Base-by-base conservation (phyloP, 495 filamentous ascomycete genomes). In the Sordaria brevicollis region DNA sequence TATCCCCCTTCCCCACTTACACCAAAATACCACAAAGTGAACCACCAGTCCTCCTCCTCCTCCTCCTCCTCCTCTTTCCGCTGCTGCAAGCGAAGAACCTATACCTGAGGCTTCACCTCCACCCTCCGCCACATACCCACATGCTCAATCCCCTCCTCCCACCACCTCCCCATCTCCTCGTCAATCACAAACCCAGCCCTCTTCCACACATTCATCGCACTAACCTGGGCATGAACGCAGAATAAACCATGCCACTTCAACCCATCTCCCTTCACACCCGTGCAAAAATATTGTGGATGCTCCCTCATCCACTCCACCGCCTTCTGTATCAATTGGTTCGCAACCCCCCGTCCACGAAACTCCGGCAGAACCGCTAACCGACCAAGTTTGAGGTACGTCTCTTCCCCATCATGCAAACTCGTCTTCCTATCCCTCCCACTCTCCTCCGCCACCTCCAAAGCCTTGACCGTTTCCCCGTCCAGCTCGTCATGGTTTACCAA, bases 61-160 rank as follows among this genome's bases (percentile, higher is more conserved):
- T 57, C 2, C 13, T 9, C 10, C 21, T 57, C 21, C 21, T 9
- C 25, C 25, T 31, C 13, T 17, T 5, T 6, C 13, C 13, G n/a
- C n/a, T n/a, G n/a, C n/a, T n/a, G n/a, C n/a, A n/a, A n/a, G n/a
- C n/a, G n/a, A n/a, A 17, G 5, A 31, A 57, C 10, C 25, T 29
- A 31, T 25, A 7, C 25, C 49, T 72, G 37, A 4, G 65, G 19
- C 41, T 73, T 71, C 31, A 79, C 67, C 2, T 73, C 70, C 5
- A 84, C 67, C 17, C 84, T 76, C 54, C 72, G 69, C 68, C 83
- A 94, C 92, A 96, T 94, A 15, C 90, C 92, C 35, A 93, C 86
- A 85, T 97, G 94, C 74, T 85, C 83, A 72, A 96, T 92, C 25
- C 91, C 92, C 72, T 96, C 92, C 81, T 97, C 93, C 41, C 82